Evolutionary conservation across 1,139 yeast species (phyloP), one percentile per base, ranked within the genome.

Genomic region (Geotrichum cucujoidarum): DNA sequence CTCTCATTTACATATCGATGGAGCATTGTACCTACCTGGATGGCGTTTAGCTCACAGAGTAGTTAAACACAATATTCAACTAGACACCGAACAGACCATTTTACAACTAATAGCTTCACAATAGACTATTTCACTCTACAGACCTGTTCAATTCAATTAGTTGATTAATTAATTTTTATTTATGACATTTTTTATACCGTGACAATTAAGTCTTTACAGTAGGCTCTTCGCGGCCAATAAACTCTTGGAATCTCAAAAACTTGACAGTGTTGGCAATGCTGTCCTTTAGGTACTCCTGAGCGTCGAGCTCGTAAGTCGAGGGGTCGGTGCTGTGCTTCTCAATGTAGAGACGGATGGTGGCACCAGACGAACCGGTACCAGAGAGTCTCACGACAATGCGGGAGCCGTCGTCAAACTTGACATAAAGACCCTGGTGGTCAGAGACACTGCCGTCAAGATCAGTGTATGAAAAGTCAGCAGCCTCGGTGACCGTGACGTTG

Each of bases 351-450:
- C 99, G 81, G 53, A 94, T 90, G 2, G 99, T 92, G 17, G 98
- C 97, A 42, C 98, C 99, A 1, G 95, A 82, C 1, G 97, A 89
- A 5, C 99, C 99, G 11, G 99, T 92, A 50, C 99, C 99, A 0
- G 97, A 88, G 57, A 92, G 76, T 68, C 99, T 83, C 43, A 88
- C 87, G 38, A 94, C 87, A 51, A 90, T 79, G 66, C 97, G 79
- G 53, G 88, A 77, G 2, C 97, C 97, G 60, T 81, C 83, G 42
- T 76, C 76, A 56, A 90, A 77, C 68, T 84, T 89, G 57, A 90
- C 83, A 63, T 75, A 92, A 50, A 92, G 76, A 40, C 99, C 99
- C 73, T 92, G 99, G 64, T 89, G 82, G n/a, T 71, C 65, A 5
- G 97, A 86, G 6, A 90, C 89, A 1, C 92, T 81, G 18, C 98